phyloP scores from a whole-genome alignment of 2,329 filamentous ascomycete genomes.

The Trichophyton equinum region DNA sequence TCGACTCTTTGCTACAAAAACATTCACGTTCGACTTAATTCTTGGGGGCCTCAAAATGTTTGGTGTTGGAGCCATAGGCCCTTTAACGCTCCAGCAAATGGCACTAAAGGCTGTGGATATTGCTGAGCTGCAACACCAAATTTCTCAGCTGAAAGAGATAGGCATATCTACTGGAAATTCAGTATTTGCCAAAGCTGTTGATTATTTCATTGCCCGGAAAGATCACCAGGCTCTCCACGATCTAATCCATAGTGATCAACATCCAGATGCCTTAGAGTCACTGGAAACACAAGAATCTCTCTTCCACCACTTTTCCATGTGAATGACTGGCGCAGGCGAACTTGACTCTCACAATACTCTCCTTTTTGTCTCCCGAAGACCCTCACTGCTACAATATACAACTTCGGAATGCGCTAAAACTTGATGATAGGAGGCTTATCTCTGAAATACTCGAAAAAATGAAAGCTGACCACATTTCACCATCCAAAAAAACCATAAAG shows the following conservation, averaged over 20 bases:
- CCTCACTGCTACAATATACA: constrained; percentile 26
- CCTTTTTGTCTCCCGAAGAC: constrained; percentile 24
- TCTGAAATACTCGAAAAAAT: constrained; percentile 37
- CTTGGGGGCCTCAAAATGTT: constrained; percentile 58
- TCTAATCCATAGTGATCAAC: constrained; percentile 48
- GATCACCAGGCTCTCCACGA: constrained; percentile 42
- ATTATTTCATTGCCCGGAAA: constrained; percentile 48
- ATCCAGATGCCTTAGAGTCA: constrained; percentile 52
- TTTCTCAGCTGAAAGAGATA: constrained; percentile 48
- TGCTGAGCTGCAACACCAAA: constrained; percentile 44
- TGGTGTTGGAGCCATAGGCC: constrained; percentile 59
- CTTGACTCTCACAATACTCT: constrained; percentile 44
- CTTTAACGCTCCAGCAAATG: constrained; percentile 64
- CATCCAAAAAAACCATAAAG: constrained; percentile 35
- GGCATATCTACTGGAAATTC: constrained; percentile 52
- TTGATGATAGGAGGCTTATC: constrained; percentile 22
- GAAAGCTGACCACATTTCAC: constrained; percentile 30
- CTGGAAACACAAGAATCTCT: constrained; percentile 41
- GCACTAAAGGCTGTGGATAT: constrained; percentile 51
- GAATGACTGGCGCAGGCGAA: constrained; percentile 41
- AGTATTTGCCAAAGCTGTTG: constrained; percentile 53
- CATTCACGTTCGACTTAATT: constrained; percentile 59
- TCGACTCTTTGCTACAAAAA: constrained; percentile 67
- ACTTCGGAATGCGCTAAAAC: constrained; percentile 28
- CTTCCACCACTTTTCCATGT: constrained; percentile 40